Percentiles rank a stretch among this genome's conserved stretches.
Conservation (phyloP, 2,329 filamentous ascomycete genomes). For the Colletotrichum falcatum region DNA sequence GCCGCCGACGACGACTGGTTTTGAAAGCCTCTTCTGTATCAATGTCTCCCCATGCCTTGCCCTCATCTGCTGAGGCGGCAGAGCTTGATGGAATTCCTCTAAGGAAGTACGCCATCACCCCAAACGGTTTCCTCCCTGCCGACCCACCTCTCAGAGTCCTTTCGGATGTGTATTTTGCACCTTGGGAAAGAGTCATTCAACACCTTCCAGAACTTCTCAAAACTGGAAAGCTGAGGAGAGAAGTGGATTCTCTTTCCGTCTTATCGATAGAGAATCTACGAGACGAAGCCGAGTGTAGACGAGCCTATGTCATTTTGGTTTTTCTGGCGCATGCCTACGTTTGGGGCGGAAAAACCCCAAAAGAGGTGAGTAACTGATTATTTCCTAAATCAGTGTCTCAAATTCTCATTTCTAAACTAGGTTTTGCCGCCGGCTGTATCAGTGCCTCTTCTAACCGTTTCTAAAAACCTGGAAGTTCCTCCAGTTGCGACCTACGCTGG, state of each 20-base stretch:
- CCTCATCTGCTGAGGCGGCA: slow-evolving; percentile 31
- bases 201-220: slow-evolving; percentile 77
- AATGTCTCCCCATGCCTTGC: slow-evolving; percentile 59
- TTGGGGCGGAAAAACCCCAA: slow-evolving; percentile 84
- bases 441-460: slow-evolving; percentile 79
- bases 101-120: slow-evolving; percentile 53
- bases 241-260: slow-evolving; percentile 75
- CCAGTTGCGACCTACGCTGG: slow-evolving; percentile 92
- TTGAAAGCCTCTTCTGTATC: too few species aligned
- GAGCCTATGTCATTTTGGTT: slow-evolving; percentile 82
- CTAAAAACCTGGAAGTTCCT: slow-evolving; percentile 81
- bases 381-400: background rate
- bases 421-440: slow-evolving; percentile 80
- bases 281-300: slow-evolving; percentile 79
- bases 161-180: slow-evolving; percentile 78
- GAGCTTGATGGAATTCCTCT: slow-evolving; percentile 43
- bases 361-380: slow-evolving; percentile 66
- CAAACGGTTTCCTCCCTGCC: slow-evolving; percentile 82
- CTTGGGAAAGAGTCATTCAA: slow-evolving; percentile 80
- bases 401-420: slow-evolving; percentile 50
- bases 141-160: slow-evolving; percentile 74
- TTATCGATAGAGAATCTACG: slow-evolving; percentile 74
- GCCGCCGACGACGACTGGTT: background rate
- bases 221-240: slow-evolving; percentile 70
- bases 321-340: slow-evolving; percentile 90